Percentiles rank a stretch among this genome's conserved stretches.
These are phyloP conservation scores for Pistacia atlantica DNA, from an alignment of 345 rosid species.

Conservation along the genomic window DNA sequence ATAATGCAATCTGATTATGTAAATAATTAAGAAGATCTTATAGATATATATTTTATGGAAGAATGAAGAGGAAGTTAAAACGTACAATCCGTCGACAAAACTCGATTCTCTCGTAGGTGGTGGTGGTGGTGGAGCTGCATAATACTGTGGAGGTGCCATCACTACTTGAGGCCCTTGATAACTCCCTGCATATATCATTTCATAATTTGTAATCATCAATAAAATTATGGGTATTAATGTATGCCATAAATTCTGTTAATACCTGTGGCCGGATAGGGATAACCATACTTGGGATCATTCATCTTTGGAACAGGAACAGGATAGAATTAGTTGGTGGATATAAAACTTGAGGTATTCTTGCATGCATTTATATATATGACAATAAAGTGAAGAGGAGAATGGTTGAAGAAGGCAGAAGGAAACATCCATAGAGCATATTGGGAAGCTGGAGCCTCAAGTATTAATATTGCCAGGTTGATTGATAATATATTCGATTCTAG, in stretches of 20 bases:
- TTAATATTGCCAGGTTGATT: too few species aligned
- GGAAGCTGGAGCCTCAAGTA: not conserved
- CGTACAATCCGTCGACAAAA: not conserved
- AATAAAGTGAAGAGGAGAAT: not conserved
- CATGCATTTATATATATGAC: not conserved
- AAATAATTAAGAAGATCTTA: too few species aligned
- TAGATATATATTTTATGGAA: not conserved
- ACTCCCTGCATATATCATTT: not conserved
- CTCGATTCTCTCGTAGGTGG: not conserved
- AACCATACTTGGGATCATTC: constrained; percentile 10
- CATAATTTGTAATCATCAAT: too few species aligned
- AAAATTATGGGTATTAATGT: too few species aligned
- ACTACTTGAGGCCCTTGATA: not conserved
- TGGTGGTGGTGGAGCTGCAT: not conserved
- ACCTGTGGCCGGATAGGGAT: constrained; percentile 60
- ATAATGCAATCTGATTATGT: too few species aligned
- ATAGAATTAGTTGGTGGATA: not conserved
- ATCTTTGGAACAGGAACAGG: not conserved
- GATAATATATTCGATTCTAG: not conserved
- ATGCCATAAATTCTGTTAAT: not conserved
- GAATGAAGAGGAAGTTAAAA: not conserved
- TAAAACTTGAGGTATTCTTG: too few species aligned
- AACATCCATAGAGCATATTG: not conserved
- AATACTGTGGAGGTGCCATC: not conserved
- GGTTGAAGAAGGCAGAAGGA: too few species aligned